These are phyloP conservation scores for Penicillium aurantiogriseum DNA, from an alignment of 2,329 filamentous ascomycete species.

Conservation along the genomic window DNA sequence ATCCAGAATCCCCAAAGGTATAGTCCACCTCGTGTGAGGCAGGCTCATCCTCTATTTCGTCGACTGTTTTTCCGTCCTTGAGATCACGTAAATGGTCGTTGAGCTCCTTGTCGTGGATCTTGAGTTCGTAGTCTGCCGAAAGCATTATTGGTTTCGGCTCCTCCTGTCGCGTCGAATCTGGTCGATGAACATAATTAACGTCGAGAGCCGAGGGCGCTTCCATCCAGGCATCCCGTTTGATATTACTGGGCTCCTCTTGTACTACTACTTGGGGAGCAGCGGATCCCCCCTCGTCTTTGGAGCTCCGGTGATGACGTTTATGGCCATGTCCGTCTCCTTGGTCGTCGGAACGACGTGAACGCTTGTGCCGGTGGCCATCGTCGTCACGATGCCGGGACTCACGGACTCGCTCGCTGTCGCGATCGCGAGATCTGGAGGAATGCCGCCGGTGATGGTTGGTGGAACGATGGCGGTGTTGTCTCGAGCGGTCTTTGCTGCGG, in stretches of 20 bases:
- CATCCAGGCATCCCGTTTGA: constrained; percentile 91
- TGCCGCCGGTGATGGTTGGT: constrained; percentile 45
- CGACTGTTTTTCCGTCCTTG: constrained; percentile 55
- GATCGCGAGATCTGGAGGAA: constrained; percentile 39
- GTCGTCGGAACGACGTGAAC: constrained; percentile 57
- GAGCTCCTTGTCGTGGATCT: constrained; percentile 76
- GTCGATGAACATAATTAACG: constrained; percentile 70
- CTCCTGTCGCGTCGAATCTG: constrained; percentile 56
- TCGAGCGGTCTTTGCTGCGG: constrained; percentile 42
- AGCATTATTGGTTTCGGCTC: constrained; percentile 42
- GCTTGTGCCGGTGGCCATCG: constrained; percentile 63
- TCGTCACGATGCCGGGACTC: constrained; percentile 48
- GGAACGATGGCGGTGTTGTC: constrained; percentile 30
- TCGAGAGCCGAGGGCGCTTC: constrained; percentile 77
- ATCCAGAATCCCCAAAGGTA: constrained; percentile 83
- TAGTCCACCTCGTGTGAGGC: constrained; percentile 69
- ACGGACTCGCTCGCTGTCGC: constrained; percentile 35
- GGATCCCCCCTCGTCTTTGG: constrained; percentile 44
- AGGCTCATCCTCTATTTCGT: constrained; percentile 55
- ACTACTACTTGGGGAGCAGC: constrained; percentile 27
- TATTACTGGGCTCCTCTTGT: constrained; percentile 44
- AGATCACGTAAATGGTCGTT: constrained; percentile 68
- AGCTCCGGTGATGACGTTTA: constrained; percentile 47
- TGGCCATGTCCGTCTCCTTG: constrained; percentile 51
- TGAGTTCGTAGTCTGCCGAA: constrained; percentile 62